Conservation (phyloP, 1,139 yeast genomes). For the Geotrichum phurueaensis region DNA sequence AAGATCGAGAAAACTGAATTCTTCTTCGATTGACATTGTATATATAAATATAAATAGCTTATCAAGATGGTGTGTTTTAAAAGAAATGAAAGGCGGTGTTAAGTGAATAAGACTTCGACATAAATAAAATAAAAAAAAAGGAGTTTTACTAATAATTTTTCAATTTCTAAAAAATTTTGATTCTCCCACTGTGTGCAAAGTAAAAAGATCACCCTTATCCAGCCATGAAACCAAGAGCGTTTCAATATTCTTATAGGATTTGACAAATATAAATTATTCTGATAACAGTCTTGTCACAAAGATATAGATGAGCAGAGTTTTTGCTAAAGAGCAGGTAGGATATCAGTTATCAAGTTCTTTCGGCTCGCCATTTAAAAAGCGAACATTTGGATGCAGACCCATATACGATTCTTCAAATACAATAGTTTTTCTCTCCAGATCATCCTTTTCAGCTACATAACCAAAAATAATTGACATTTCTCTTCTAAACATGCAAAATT, state of each 20-base stretch:
- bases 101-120: background rate
- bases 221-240: background rate
- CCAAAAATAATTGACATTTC: background rate
- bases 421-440: background rate
- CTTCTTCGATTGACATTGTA: conserved; percentile 1
- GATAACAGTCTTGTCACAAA: background rate
- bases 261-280: background rate
- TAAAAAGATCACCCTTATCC: background rate
- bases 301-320: background rate
- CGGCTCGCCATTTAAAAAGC: no score
- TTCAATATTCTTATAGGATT: background rate
- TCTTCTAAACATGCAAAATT: background rate
- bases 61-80: background rate
- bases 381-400: no score
- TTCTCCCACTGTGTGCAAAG: background rate
- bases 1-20: conserved; percentile 3
- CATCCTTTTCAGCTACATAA: background rate
- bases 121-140: background rate
- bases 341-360: background rate
- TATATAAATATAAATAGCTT: background rate
- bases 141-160: background rate
- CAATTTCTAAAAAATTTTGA: background rate
- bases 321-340: background rate
- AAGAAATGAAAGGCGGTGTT: background rate
- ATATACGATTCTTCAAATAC: no score